phyloP scores from a whole-genome alignment of 1,284 basidiomycete species.

The Coniferiporia sulphurascens region DNA sequence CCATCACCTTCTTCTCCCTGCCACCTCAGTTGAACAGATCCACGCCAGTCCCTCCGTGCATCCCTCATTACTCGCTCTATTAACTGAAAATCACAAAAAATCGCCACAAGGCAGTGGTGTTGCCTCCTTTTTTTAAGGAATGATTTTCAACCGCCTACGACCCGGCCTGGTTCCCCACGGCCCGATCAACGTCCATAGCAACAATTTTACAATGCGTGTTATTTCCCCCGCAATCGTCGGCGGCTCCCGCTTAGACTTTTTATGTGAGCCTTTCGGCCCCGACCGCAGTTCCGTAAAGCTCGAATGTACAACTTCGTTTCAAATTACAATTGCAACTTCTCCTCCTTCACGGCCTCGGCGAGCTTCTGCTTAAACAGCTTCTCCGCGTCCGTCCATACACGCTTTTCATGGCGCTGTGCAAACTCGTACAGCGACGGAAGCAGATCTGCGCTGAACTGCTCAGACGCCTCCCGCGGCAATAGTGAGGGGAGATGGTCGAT shows the following conservation, averaged over 20 bases:
- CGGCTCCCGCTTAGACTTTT: too few species aligned
- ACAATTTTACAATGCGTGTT: background rate
- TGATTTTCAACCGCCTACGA: too few species aligned
- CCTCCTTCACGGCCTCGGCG: constrained; percentile 50
- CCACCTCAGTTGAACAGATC: too few species aligned
- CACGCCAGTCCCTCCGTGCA: too few species aligned
- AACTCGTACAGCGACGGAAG: constrained; percentile 83
- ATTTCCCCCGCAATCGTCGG: too few species aligned
- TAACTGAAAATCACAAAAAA: too few species aligned
- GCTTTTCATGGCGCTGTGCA: constrained; percentile 59
- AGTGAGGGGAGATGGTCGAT: constrained; percentile 98
- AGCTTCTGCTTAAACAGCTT: constrained; percentile 81
- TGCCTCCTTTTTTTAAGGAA: background rate
- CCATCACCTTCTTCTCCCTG: too few species aligned
- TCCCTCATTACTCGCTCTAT: too few species aligned
- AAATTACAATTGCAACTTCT: constrained; percentile 19
- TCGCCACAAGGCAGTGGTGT: background rate
- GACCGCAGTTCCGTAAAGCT: too few species aligned
- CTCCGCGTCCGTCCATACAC: constrained; percentile 91
- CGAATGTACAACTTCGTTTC: background rate
- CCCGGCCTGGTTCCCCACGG: background rate
- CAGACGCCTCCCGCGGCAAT: constrained; percentile 92
- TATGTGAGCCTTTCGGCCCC: background rate
- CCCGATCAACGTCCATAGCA: constrained; percentile 1
- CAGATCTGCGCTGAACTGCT: constrained; percentile 91